Evolutionary conservation across 805 yeast genomes (phyloP), one percentile per base, ranked within the genome.

Genomic region (Cyberlindnera maclurae): DNA sequence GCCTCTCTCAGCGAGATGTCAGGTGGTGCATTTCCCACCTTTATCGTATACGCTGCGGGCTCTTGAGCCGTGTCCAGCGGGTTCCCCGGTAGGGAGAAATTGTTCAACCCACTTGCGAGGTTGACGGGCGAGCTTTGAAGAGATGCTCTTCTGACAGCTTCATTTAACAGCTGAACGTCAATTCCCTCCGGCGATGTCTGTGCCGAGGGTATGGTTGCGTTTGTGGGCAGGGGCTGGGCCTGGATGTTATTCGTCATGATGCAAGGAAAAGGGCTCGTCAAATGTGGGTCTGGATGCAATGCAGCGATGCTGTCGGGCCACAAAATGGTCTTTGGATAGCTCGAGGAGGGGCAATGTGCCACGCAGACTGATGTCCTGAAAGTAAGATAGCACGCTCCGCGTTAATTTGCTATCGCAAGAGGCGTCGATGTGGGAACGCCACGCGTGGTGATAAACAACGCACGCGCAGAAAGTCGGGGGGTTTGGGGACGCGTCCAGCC

Each of bases 1-100:
- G 84, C 79, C 57, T 83, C 94, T 56, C 93, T 71, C 27, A 68
- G 47, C 3, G 83, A 58, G 22, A 82, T 63, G 59, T 83, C 87
- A 4, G 60, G 48, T 8, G 94, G 93, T 11, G 80, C 53, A 51
- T 79, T 80, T 47, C 65, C 64, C 36, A 82, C 53, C 43, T 63
- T 67, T 33, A 77, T 47, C 11, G 58, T 52, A 35, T 51, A 58
- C 4, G 39, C 16, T 15, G 38, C 29, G 28, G 41, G 24, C 8
- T 33, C 5, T 37, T 42, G 20, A 39, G 31, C 26, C 12, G 17
- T 20, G n/a, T 13, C 12, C 33, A 13, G 12, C 15, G 13, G 15
- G 20, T 10, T 29, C 16, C 16, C 16, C 5, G 31, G 16, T 11
- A 29, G 13, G 10, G 54, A 44, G 13, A 54, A 26, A 26, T 44